A percentile compares a stretch with the other conserved stretches of the same genome.
Conservation (phyloP, 2,329 filamentous ascomycete species). For the Sarocladium kiliense region DNA sequence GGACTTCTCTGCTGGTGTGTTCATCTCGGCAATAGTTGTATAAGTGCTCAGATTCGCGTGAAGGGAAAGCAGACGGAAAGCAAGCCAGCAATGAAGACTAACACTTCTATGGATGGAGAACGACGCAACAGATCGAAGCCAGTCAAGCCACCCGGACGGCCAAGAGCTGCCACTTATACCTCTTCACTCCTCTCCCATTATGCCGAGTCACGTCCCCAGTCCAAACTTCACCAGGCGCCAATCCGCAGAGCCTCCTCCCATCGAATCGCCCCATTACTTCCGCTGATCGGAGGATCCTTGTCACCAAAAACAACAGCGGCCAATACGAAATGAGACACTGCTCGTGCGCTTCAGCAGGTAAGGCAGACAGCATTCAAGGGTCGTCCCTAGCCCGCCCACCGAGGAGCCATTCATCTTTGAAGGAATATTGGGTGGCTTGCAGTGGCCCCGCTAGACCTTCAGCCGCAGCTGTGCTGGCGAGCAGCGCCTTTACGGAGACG, state of each 20-base stretch:
- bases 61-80: background rate
- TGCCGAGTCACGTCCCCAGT: too few species aligned
- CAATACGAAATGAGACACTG: too few species aligned
- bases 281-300: background rate
- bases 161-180: constrained; percentile 2
- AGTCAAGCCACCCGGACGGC: background rate
- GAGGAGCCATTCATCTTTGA: background rate
- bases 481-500: too few species aligned
- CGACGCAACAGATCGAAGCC: background rate
- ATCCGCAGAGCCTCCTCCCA: constrained; percentile 4
- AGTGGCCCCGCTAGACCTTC: background rate
- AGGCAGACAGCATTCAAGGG: background rate
- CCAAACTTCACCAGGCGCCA: too few species aligned
- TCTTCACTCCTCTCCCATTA: too few species aligned
- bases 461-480: background rate
- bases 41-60: background rate
- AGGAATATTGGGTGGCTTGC: background rate
- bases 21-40: background rate
- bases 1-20: constrained; percentile 1
- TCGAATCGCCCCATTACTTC: background rate
- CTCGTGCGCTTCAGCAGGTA: constrained; percentile 3
- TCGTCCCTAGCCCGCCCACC: background rate
- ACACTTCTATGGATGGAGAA: background rate
- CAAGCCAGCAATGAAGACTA: background rate
- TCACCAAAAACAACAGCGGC: too few species aligned